Evolutionary conservation across 306 rosid genomes (phyloP), one percentile per base, ranked within the genome.

Genomic region (Glycyrrhiza uralensis): DNA sequence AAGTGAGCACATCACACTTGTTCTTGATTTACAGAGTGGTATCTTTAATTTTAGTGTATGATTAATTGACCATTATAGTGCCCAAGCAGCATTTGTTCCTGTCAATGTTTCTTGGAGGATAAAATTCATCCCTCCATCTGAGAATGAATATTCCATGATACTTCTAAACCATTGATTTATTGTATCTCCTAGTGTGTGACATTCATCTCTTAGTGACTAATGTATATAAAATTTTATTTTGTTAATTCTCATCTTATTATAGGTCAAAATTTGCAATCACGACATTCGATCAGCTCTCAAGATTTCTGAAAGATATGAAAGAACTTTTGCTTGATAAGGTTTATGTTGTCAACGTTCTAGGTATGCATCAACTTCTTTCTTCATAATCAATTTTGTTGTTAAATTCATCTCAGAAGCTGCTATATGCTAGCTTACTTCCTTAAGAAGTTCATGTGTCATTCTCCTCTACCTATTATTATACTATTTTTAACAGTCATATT

Each of bases 321-420:
- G 94, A 2, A 65, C 98, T 90, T 77, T 78, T 86, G 82, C 67
- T 74, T 32, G 81, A 93, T 4, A 88, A 87, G 83, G 89, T 93
- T 78, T 93, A 46, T 72, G 86, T 93, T 13, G 56, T 87, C 69
- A 90, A 83, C 54, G 93, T 89, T 82, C 78, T 93, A 81, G 98
- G 98, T 93, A 49, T 60, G 50, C 64, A 17, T 74, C 58, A 18
- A 54, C 58, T 72, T 13, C 68, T 62, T 76, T 56, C 47, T 26
- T 56, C 22, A 6, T 47, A 49, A 57, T 51, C 8, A 55, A 50
- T 63, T 55, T 55, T 56, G 56, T n/a, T 45, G 30, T 45, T 61
- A 60, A 22, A 7, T 61, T 69, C 45, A 26, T 28, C 41, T 66
- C 55, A 30, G 63, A 69, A 39, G 63, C 74, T 77, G 23, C 39